Evolutionary conservation across 441 rosid genomes (phyloP), one percentile per base, ranked within the genome.

Genomic region (Raphanus hybrid): DNA sequence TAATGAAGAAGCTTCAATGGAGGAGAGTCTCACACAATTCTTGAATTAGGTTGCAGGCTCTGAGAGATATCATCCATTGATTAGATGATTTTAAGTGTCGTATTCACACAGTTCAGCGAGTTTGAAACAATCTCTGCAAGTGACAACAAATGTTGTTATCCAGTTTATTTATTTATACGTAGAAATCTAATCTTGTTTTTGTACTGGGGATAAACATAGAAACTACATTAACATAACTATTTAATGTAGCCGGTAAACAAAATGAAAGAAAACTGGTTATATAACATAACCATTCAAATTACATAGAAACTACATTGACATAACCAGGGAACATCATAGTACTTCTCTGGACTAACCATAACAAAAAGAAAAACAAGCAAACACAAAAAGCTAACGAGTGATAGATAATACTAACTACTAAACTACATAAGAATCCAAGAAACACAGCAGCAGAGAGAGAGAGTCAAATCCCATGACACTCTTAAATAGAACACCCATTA

Each of bases 371-470:
- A 7, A 10, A 41, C 15, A 41, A 64, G 23, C 1, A 50, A 50
- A 14, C 5, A 52, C 12, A 64, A 9, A 64, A 9, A 37, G 11
- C 27, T 55, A 55, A 8, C 0, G 60, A 55, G 5, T 18, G 60
- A 55, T 55, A 2, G 60, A 55, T 55, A 1, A 16, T 55, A 55
- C 60, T 55, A 55, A 74, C 29, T 68, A 74, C 26, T 57, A 74
- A 12, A 69, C 73, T 11, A 69, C 73, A 75, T 34, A 73, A 70
- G 79, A 69, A 63, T 14, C 78, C 34, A 70, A 79, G 58, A 69
- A 70, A 58, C 79, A 79, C 69, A 79, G 69, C 79, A 75, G 57
- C 70, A 61, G 6, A 77, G 77, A 64, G 9, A 77, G 77, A 64
- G 77, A 64, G 75, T 64, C 59, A 70, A 54, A 64, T 20, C n/a